A percentile compares a stretch with the other conserved stretches of the same genome.
These are phyloP conservation scores for Scortechinia acanthostroma DNA, from an alignment of 2,329 filamentous ascomycete genomes.

Conservation along the genomic window DNA sequence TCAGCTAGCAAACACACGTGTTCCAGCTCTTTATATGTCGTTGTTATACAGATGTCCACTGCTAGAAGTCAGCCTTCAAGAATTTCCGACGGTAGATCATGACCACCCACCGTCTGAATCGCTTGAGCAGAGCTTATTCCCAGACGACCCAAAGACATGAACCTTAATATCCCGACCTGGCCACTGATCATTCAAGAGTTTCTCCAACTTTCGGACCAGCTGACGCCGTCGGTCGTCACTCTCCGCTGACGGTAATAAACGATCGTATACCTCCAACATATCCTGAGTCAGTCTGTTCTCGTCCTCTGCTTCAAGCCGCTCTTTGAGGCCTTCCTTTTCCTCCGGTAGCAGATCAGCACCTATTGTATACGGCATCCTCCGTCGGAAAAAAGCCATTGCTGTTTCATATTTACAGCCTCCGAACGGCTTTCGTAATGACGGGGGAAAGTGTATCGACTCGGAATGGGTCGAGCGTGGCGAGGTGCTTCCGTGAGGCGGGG, in stretches of 20 bases:
- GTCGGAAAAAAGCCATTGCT: constrained; percentile 70
- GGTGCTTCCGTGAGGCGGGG: constrained; percentile 68
- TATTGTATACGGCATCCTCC: constrained; percentile 85
- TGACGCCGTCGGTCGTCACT: constrained; percentile 70
- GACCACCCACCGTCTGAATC: constrained; percentile 83
- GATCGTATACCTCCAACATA: constrained; percentile 78
- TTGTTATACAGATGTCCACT: constrained; percentile 98
- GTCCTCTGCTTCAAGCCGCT: constrained; percentile 62
- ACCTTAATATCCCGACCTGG: constrained; percentile 84
- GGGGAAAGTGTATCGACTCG: constrained; percentile 72
- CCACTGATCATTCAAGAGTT: constrained; percentile 83
- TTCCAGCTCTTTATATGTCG: constrained; percentile 78
- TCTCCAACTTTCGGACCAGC: constrained; percentile 81
- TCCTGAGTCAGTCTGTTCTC: constrained; percentile 72
- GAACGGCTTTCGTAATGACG: constrained; percentile 58
- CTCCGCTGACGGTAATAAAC: constrained; percentile 73
- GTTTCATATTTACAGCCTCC: constrained; percentile 83
- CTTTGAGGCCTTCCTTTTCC: constrained; percentile 68
- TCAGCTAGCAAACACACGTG: constrained; percentile 86
- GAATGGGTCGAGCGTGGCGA: constrained; percentile 87
- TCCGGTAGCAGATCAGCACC: constrained; percentile 74
- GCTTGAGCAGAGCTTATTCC: constrained; percentile 87
- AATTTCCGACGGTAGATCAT: constrained; percentile 4
- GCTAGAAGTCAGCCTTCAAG: constrained; percentile 16
- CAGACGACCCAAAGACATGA: constrained; percentile 94